phyloP scores from a whole-genome alignment of 495 filamentous ascomycete species.

The Penicillium paradoxum region DNA sequence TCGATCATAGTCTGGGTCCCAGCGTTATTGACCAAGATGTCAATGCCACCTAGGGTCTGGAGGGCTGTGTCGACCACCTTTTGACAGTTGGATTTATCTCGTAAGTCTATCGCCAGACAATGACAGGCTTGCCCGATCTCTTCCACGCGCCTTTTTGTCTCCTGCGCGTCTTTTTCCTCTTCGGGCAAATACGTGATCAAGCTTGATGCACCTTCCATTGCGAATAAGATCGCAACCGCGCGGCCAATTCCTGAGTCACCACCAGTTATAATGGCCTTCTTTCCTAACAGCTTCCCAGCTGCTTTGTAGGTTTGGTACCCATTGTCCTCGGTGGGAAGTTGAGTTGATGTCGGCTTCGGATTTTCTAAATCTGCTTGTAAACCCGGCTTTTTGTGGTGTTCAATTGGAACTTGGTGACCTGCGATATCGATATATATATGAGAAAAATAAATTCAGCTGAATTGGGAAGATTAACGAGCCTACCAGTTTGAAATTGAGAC shows the following conservation, averaged over 20 bases:
- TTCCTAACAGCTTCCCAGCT: constrained; percentile 69
- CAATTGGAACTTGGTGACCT: constrained; percentile 68
- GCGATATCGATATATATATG: neutral
- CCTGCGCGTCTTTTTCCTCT: constrained; percentile 71
- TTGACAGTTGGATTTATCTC: constrained; percentile 59
- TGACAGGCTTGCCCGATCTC: constrained; percentile 58
- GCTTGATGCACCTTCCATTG: constrained; percentile 76
- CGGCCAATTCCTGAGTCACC: constrained; percentile 82
- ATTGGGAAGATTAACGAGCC: neutral
- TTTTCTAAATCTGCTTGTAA: constrained; percentile 59
- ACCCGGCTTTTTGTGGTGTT: constrained; percentile 64
- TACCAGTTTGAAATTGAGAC: constrained; percentile 20
- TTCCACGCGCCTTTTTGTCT: constrained; percentile 66
- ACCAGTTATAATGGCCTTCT: constrained; percentile 75
- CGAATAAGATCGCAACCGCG: constrained; percentile 70
- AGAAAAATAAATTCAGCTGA: neutral
- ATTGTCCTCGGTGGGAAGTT: constrained; percentile 65
- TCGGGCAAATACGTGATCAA: constrained; percentile 71
- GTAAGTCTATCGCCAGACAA: constrained; percentile 57
- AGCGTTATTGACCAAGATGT: constrained; percentile 80
- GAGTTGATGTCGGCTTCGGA: constrained; percentile 56
- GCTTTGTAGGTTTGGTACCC: constrained; percentile 73
- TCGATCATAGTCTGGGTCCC: constrained; percentile 69
- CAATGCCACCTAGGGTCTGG: constrained; percentile 59
- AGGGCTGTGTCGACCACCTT: constrained; percentile 63